Conservation (phyloP, 257 asterid species). For the Ilex asprella region DNA sequence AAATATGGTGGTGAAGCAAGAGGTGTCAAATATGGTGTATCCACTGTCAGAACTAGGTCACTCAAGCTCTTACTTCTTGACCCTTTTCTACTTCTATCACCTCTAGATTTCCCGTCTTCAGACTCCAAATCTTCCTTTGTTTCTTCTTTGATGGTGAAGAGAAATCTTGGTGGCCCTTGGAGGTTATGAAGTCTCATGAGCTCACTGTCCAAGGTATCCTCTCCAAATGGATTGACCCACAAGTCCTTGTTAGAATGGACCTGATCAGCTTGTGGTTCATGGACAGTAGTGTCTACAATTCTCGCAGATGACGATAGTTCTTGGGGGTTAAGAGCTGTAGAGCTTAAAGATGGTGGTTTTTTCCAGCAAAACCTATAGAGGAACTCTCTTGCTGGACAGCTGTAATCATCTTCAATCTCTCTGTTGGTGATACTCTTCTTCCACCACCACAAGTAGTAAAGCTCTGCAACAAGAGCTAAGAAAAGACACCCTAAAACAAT, state of each 20-base stretch:
- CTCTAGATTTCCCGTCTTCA: conserved; percentile 44
- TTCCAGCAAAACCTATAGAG: conserved; percentile 25
- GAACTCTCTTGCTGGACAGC: conserved; percentile 21
- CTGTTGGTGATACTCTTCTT: conserved; percentile 32
- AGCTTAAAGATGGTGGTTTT: conserved; percentile 24
- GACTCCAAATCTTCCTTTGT: conserved; percentile 73
- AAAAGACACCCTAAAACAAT: conserved; percentile 60
- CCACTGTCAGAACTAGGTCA: conserved; percentile 37
- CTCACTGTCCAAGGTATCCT: conserved; percentile 19
- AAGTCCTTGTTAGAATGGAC: conserved; percentile 24
- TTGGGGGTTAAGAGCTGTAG: conserved; percentile 15
- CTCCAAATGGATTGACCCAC: conserved; percentile 28
- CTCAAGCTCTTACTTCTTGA: conserved; percentile 40
- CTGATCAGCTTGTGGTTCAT: conserved; percentile 36
- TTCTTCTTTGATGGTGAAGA: conserved; percentile 70
- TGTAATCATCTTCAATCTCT: conserved; percentile 27
- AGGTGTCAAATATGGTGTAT: conserved; percentile 69
- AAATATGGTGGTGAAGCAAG: conserved; percentile 49
- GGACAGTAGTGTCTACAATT: conserved; percentile 22
- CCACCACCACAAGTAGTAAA: conserved; percentile 69
- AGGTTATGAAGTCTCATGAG: conserved; percentile 22
- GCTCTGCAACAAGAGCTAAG: conserved; percentile 52
- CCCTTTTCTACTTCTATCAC: conserved; percentile 22
- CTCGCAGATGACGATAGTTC: conserved; percentile 22
- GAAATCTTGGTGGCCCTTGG: conserved; percentile 45